Conservation (phyloP, 371 early-diverging fungal genomes). For the Rhizopus arrhizus region DNA sequence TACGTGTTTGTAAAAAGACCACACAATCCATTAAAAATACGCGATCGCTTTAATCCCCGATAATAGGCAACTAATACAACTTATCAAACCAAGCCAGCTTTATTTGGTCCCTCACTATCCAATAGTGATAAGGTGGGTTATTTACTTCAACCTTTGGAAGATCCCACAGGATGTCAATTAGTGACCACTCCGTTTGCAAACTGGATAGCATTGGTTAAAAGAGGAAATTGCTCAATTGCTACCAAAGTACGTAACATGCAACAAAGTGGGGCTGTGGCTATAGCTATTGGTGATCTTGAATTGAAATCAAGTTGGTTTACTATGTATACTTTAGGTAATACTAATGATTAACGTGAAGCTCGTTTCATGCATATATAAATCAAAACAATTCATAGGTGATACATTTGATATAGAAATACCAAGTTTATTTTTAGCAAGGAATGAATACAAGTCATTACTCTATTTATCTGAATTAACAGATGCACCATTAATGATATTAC, state of each 20-base stretch:
- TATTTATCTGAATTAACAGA: constrained; percentile 42
- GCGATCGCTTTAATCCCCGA: too few relatives aligned
- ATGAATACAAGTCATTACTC: constrained; percentile 60
- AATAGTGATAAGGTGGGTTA: constrained; percentile 53
- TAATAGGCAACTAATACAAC: too few relatives aligned
- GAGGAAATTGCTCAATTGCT: constrained; percentile 84
- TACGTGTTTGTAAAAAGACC: too few relatives aligned
- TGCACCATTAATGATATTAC: constrained; percentile 43
- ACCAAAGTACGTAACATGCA: constrained; percentile 90
- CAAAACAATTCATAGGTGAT: constrained; percentile 48
- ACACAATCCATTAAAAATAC: too few relatives aligned
- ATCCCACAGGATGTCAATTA: constrained; percentile 37
- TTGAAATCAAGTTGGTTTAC: constrained; percentile 65
- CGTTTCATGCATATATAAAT: too few relatives aligned
- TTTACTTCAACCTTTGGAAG: constrained; percentile 41
- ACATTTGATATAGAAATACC: constrained; percentile 73
- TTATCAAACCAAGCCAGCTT: constrained; percentile 28
- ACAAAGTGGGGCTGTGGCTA: constrained; percentile 78
- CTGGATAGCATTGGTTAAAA: constrained; percentile 82
- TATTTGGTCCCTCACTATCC: constrained; percentile 62
- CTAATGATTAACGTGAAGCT: too few relatives aligned
- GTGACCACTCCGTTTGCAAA: constrained; percentile 38
- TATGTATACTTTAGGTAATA: constrained; percentile 81
- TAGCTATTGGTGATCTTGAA: constrained; percentile 83
- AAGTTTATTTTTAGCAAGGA: constrained; percentile 71